Evolutionary conservation across 2,329 filamentous ascomycete species (phyloP).

Genomic region (Magnaporthiopsis rhizophila): DNA sequence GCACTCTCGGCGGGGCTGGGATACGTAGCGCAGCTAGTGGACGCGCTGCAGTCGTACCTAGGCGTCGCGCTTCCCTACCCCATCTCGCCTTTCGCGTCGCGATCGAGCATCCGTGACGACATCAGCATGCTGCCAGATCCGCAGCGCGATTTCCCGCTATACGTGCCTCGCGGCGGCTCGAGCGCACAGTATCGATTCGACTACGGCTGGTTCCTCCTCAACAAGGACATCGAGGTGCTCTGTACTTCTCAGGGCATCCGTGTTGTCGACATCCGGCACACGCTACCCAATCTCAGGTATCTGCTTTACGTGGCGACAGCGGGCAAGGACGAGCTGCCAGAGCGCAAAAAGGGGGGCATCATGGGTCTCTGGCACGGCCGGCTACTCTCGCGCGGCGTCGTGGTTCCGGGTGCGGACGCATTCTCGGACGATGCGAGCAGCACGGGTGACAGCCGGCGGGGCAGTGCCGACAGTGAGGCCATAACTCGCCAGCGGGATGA

Average conservation of each 20-base stretch:
- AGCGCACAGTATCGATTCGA: slow-evolving; percentile 82
- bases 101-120: slow-evolving; percentile 67
- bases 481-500: slow-evolving; percentile 32
- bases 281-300: slow-evolving; percentile 88
- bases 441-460: slow-evolving; percentile 30
- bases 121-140: slow-evolving; percentile 63
- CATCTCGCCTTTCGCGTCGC: slow-evolving; percentile 63
- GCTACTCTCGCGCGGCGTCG: slow-evolving; percentile 26
- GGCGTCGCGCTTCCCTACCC: slow-evolving; percentile 73
- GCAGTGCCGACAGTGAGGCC: slow-evolving; percentile 35
- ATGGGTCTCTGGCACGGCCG: slow-evolving; percentile 48
- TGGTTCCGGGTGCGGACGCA: slow-evolving; percentile 6
- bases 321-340: slow-evolving; percentile 56
- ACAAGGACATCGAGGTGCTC: slow-evolving; percentile 79
- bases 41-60: slow-evolving; percentile 76
- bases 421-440: slow-evolving; percentile 23
- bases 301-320: slow-evolving; percentile 83
- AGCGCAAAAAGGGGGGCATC: slow-evolving; percentile 53
- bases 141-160: slow-evolving; percentile 74
- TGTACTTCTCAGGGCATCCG: slow-evolving; percentile 61
- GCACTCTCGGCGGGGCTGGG: slow-evolving; percentile 74
- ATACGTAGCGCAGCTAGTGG: slow-evolving; percentile 66
- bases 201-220: slow-evolving; percentile 92
- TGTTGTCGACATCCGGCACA: slow-evolving; percentile 84
- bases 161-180: slow-evolving; percentile 53